phyloP scores from a whole-genome alignment of 2,329 filamentous ascomycete species.

The Apiospora hydei region DNA sequence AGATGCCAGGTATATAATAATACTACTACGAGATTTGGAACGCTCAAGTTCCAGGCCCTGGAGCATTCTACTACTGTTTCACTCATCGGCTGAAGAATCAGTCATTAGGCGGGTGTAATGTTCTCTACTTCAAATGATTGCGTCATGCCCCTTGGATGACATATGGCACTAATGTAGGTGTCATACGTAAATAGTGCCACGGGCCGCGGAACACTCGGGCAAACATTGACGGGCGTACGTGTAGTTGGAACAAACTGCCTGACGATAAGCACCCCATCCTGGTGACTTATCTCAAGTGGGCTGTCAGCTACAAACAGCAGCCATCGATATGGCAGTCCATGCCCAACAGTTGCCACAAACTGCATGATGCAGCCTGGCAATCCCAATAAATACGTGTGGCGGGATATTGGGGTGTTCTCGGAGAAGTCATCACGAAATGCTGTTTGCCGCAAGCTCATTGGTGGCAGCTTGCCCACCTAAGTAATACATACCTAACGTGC shows the following conservation, averaged over 20 bases:
- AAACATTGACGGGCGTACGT: background rate
- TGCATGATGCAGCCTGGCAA: background rate
- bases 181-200: background rate
- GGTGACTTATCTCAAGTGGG: background rate
- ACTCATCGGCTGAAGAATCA: background rate
- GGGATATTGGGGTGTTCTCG: background rate
- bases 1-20: background rate
- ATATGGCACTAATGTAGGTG: background rate
- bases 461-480: background rate
- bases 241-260: background rate
- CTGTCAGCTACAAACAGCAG: background rate
- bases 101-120: background rate
- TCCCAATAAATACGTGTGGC: background rate
- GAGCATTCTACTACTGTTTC: background rate
- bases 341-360: background rate
- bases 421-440: background rate
- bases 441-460: background rate
- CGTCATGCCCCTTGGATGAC: background rate
- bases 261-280: background rate
- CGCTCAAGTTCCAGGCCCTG: background rate
- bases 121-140: background rate
- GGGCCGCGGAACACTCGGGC: background rate
- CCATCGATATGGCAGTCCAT: background rate
- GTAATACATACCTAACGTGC: background rate
- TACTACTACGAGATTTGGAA: constrained; percentile 7